Conservation (phyloP, 129 eudicot genomes). For the Solidago caesia region DNA sequence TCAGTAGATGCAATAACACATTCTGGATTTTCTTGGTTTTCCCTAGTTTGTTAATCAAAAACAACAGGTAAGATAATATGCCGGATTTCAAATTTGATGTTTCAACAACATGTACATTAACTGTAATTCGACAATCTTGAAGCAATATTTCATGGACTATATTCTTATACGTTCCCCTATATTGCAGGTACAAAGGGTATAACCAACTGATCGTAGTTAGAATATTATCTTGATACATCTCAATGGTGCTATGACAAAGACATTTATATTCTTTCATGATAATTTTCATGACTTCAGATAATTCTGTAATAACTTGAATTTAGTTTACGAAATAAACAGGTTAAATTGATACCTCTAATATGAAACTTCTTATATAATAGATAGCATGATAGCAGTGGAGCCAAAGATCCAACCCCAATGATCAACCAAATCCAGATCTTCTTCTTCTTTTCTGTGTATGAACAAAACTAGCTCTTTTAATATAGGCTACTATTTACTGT, state of each 20-base stretch:
- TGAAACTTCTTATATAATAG: constrained; percentile 19
- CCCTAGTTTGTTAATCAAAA: background rate
- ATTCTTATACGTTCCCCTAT: too few species aligned
- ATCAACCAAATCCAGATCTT: constrained; percentile 30
- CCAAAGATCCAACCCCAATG: constrained; percentile 19
- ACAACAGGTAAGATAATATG: too few species aligned
- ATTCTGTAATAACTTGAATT: too few species aligned
- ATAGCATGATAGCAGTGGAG: constrained; percentile 23
- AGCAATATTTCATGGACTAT: background rate
- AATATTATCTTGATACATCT: too few species aligned
- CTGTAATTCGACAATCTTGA: background rate
- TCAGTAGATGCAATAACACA: background rate
- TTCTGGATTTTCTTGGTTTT: constrained; percentile 14
- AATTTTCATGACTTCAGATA: too few species aligned
- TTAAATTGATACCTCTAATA: constrained; percentile 15
- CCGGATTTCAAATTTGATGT: background rate
- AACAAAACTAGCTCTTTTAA: background rate
- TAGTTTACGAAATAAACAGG: background rate
- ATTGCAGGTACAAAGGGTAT: too few species aligned
- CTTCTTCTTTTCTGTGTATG: constrained; percentile 19
- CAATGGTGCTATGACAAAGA: too few species aligned
- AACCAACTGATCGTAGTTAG: too few species aligned
- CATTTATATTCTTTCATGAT: too few species aligned
- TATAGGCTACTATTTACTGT: background rate
- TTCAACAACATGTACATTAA: background rate